Evolutionary conservation across 2,329 filamentous ascomycete species (phyloP), one percentile per base, ranked within the genome.

Genomic region (Bisporella sp.): DNA sequence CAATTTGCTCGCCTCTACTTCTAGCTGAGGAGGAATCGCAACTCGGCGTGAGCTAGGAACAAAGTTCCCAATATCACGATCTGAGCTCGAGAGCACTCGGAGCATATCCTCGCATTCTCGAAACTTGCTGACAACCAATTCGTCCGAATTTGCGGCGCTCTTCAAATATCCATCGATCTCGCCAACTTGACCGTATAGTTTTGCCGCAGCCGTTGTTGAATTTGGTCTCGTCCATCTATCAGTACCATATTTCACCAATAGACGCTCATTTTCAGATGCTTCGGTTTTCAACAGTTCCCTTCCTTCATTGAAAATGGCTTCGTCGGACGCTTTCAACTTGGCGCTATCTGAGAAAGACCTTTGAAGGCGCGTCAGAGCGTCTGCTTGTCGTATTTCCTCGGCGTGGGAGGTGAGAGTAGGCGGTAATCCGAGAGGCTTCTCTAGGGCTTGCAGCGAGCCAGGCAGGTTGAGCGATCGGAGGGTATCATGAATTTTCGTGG

Each of bases 351-450:
- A 84, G 54, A 97, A 88, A 5, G 88, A 89, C 48, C 83, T 79
- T 47, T 87, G 81, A 0, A 97, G 71, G 31, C 87, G 77, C 50
- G 85, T 82, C 32, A 96, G 73, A 0, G 89, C 92, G 62, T 96
- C 90, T 50, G 91, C 87, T 65, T 97, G 92, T 21, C 91, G 79
- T 45, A 99, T 85, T 64, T 97, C 93, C 64, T 97, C 92, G 0
- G 92, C 92, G 60, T 96, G 93, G 28, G 93, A 88, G 3, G 90
- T 79, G 2, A 99, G 71, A 12, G 82, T 87, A 0, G 89, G 88
- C 0, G 93, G 93, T 4, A 99, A 69, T 0, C 93, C 93, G 0
- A 99, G 75, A 0, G 93, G 93, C 65, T 96, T 97, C 65, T 99
- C 93, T 1, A 97, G 75, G 0, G 93, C 93, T 66, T 99, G 93